These are phyloP conservation scores for Phoma sp. DNA, from an alignment of 2,329 filamentous ascomycete genomes.

Conservation along the genomic window DNA sequence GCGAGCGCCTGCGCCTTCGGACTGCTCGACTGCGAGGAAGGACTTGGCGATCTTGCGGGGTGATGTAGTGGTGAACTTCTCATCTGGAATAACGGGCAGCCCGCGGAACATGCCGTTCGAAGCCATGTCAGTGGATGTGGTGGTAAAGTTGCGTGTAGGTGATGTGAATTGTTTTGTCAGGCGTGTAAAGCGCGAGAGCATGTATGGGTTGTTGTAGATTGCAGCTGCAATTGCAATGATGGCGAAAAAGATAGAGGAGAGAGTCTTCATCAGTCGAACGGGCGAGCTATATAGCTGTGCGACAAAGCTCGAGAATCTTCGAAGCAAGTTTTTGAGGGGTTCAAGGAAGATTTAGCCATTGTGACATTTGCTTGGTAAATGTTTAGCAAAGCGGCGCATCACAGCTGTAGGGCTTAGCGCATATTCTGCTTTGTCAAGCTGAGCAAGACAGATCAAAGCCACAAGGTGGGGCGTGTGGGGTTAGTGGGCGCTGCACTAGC, in stretches of 20 bases:
- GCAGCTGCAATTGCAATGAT: constrained; percentile 52
- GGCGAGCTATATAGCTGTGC: constrained; percentile 44
- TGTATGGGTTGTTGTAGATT: constrained; percentile 50
- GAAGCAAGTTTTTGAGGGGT: constrained; percentile 13
- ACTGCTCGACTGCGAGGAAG: constrained; percentile 83
- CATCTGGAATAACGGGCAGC: constrained; percentile 57
- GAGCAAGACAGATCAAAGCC: constrained; percentile 27
- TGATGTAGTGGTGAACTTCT: constrained; percentile 48
- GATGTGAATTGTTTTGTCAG: constrained; percentile 39
- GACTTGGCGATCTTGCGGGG: constrained; percentile 81
- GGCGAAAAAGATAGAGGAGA: constrained; percentile 53
- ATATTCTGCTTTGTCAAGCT: constrained; percentile 28
- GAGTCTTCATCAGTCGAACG: constrained; percentile 45
- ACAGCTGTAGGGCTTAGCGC: constrained; percentile 10
- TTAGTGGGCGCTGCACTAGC: constrained; percentile 1
- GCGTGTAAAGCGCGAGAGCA: constrained; percentile 49
- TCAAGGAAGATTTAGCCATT: constrained; percentile 26
- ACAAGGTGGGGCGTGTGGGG: constrained; percentile 1
- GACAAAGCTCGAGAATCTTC: constrained; percentile 43
- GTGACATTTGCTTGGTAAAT: constrained; percentile 35
- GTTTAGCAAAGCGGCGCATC: constrained; percentile 34
- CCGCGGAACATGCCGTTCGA: constrained; percentile 52
- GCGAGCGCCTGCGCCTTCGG: constrained; percentile 85
- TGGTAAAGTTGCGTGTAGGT: constrained; percentile 29
- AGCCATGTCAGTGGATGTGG: constrained; percentile 40